Conservation (phyloP, 495 filamentous ascomycete species). For the Hyaloscypha variabilis region DNA sequence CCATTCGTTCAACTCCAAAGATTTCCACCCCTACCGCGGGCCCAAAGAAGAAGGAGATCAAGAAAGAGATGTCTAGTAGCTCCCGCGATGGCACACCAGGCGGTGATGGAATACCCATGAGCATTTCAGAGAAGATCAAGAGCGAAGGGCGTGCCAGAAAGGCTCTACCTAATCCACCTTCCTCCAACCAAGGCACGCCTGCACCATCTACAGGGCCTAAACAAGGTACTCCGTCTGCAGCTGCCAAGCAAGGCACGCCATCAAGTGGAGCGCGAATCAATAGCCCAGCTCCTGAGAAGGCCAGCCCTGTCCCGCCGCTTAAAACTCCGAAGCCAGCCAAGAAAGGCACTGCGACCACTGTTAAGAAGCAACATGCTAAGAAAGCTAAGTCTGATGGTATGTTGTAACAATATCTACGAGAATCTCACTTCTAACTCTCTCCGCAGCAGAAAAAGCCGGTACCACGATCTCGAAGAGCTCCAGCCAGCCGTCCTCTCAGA, state of each 20-base stretch:
- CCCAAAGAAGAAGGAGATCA: conserved; percentile 3
- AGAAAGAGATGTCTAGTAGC: conserved; percentile 17
- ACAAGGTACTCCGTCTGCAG: neutral
- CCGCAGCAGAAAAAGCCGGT: neutral
- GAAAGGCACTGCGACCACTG: conserved; percentile 26
- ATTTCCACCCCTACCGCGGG: conserved; percentile 5
- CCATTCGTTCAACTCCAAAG: conserved; percentile 18
- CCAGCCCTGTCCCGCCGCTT: conserved; percentile 5
- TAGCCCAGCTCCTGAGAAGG: conserved; percentile 12
- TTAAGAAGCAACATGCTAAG: conserved; percentile 20
- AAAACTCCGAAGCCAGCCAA: conserved; percentile 8
- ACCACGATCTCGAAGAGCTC: conserved; percentile 10
- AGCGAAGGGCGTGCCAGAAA: conserved; percentile 23
- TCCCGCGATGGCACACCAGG: conserved; percentile 27
- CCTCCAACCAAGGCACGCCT: conserved; percentile 20
- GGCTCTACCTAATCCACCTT: conserved; percentile 10
- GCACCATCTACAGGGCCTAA: conserved; percentile 9
- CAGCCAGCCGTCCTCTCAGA: conserved; percentile 19
- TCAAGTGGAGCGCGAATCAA: neutral
- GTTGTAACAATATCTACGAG: neutral
- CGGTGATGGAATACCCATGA: conserved; percentile 20
- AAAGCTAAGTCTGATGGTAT: conserved; percentile 15
- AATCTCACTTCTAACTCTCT: neutral
- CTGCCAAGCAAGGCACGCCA: neutral
- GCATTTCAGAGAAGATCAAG: conserved; percentile 31